Evolutionary conservation across 495 filamentous ascomycete genomes (phyloP), one percentile per base, ranked within the genome.

Genomic region (Tuber indicum): DNA sequence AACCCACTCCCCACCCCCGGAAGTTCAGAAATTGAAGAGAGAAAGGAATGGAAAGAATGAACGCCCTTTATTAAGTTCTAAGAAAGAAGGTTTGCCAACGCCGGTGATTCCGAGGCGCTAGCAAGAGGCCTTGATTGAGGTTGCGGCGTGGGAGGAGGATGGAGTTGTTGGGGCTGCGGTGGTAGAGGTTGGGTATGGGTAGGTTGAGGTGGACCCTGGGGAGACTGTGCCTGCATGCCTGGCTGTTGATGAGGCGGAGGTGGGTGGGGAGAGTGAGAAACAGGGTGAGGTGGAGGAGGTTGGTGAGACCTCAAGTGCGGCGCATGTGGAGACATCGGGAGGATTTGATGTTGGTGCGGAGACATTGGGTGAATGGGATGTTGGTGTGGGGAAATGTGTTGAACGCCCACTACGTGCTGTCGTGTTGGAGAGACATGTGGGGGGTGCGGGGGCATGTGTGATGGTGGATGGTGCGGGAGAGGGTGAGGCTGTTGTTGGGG

Each of bases 41-140:
- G n/a, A n/a, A 45, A 74, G 5, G 46, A 26, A 74, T 52, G 17
- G 32, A 74, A 43, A 17, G 36, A 71, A n/a, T 39, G 23, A 45
- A 52, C 45, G 41, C 41, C 71, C 5, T 43, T 32, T 49, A 49
- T 47, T 49, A 47, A 74, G 10, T 44, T 45, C 75, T 80, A 84
- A 66, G 78, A 78, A 70, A 84, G 78, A 66, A 84, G 76, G 80
- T 84, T 84, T 49, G 82, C 82, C 66, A 84, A 76, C 41, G 82
- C 82, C 19, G 82, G 82, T 52, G 82, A 83, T 76, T 79, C 82
- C 49, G 82, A 83, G 69, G 82, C 82, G 39, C 79, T 79, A n/a
- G 78, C 78, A 73, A 83, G 74, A 19, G 78, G 74, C 36, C 82
- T 79, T 44, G 75, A 72, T 23, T 77, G 79, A 14, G 80, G 74